These are phyloP conservation scores for Neonectria ditissima DNA, from an alignment of 2,329 filamentous ascomycete species.

Conservation along the genomic window DNA sequence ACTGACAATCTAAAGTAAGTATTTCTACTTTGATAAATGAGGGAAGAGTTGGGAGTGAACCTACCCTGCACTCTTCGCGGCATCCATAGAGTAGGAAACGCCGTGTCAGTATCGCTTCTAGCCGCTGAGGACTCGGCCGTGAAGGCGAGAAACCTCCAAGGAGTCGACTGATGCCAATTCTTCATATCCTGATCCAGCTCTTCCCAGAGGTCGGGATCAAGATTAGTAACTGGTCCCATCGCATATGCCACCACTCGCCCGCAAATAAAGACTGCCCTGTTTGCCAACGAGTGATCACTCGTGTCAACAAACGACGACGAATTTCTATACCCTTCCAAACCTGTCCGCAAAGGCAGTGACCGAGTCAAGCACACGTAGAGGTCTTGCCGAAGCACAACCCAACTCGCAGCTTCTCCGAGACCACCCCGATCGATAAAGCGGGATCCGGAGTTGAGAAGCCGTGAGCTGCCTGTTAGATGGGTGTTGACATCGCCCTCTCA, in stretches of 20 bases:
- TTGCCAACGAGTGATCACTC: slow-evolving; percentile 44
- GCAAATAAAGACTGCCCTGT: slow-evolving; percentile 44
- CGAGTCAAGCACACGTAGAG: slow-evolving; percentile 59
- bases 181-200: slow-evolving; percentile 38
- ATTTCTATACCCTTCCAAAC: slow-evolving; percentile 49
- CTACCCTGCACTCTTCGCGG: slow-evolving; percentile 30
- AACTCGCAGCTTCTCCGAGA: slow-evolving; percentile 58
- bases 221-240: slow-evolving; percentile 47
- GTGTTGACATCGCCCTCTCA: slow-evolving; percentile 44
- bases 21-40: not conserved
- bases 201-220: slow-evolving; percentile 36
- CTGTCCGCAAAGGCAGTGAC: slow-evolving; percentile 52
- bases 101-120: slow-evolving; percentile 9
- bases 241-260: slow-evolving; percentile 49
- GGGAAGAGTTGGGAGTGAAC: not conserved
- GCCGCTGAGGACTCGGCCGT: slow-evolving; percentile 22
- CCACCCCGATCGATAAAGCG: slow-evolving; percentile 45
- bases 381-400: slow-evolving; percentile 62
- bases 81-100: slow-evolving; percentile 36
- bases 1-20: slow-evolving; percentile 39
- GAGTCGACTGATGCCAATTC: slow-evolving; percentile 39
- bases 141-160: slow-evolving; percentile 33
- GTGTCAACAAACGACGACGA: slow-evolving; percentile 41
- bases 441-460: slow-evolving; percentile 44
- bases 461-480: slow-evolving; percentile 44